Conservation (phyloP, 2,329 filamentous ascomycete genomes). For the Calonectria pseudoreteaudii region DNA sequence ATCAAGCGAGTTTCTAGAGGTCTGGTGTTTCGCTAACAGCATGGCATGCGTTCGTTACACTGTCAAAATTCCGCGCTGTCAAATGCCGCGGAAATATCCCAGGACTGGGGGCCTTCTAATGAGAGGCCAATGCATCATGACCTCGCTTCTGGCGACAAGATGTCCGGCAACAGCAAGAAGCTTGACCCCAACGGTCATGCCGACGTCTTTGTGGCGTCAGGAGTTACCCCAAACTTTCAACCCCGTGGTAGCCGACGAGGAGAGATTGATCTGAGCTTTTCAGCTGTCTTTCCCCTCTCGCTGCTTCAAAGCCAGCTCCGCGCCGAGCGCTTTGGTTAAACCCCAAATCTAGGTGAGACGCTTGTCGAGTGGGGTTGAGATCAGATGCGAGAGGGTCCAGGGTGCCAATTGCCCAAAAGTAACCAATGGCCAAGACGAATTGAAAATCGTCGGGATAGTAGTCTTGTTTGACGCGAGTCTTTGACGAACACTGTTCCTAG, state of each 20-base stretch:
- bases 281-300: conserved; percentile 1
- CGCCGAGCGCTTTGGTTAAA: conserved; percentile 22
- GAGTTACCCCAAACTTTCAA: conserved; percentile 27
- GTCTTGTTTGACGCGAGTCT: conserved; percentile 16
- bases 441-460: conserved; percentile 18
- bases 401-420: background rate
- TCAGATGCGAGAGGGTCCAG: conserved; percentile 15
- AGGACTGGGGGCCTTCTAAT: background rate
- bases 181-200: conserved; percentile 13
- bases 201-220: conserved; percentile 37
- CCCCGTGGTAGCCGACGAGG: conserved; percentile 28
- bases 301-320: conserved; percentile 20
- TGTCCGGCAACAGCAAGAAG: background rate
- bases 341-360: conserved; percentile 25
- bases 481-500: conserved; percentile 29
- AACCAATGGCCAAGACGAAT: conserved; percentile 24
- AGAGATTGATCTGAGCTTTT: conserved; percentile 26
- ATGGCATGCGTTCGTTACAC: background rate
- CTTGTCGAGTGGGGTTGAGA: conserved; percentile 29
- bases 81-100: background rate
- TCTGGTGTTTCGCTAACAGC: background rate
- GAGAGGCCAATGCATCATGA: background rate
- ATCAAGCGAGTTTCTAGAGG: background rate
- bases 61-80: background rate
- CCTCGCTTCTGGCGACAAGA: background rate